Evolutionary conservation across 176 grass and related monocot genomes (phyloP).

Genomic region (Juncus effusus): DNA sequence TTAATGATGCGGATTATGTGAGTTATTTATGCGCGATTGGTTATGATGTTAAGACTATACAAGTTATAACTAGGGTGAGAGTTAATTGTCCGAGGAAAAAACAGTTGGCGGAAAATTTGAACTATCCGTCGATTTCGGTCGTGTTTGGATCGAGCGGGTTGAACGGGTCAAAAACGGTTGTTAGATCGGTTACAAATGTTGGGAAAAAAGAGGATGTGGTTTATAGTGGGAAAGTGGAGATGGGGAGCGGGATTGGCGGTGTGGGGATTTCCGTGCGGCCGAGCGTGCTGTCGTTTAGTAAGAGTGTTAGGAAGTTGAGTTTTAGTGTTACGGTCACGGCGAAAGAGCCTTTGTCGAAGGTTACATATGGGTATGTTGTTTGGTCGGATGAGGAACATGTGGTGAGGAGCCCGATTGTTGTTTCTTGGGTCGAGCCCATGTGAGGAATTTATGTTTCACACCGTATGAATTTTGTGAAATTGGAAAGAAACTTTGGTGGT

Average conservation of each 20-base stretch:
- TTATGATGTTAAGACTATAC: slow-evolving; percentile 64
- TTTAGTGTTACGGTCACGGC: slow-evolving; percentile 54
- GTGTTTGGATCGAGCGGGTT: slow-evolving; percentile 38
- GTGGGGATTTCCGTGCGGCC: slow-evolving; percentile 53
- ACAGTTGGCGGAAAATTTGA: slow-evolving; percentile 57
- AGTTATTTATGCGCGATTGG: slow-evolving; percentile 88
- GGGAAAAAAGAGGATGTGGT: slow-evolving; percentile 39
- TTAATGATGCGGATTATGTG: slow-evolving; percentile 61
- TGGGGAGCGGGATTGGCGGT: slow-evolving; percentile 28
- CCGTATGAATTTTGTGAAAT: slow-evolving; percentile 8
- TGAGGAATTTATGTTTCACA: slow-evolving; percentile 25
- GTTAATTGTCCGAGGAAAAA: slow-evolving; percentile 47
- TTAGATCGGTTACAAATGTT: slow-evolving; percentile 62
- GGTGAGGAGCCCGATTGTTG: slow-evolving; percentile 77
- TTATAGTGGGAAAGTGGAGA: slow-evolving; percentile 63
- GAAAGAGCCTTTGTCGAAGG: neutral
- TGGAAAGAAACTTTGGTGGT: neutral
- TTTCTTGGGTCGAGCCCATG: slow-evolving; percentile 69
- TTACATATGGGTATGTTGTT: slow-evolving; percentile 54
- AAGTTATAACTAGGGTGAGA: slow-evolving; percentile 80
- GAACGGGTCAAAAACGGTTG: slow-evolving; percentile 53
- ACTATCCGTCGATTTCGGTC: slow-evolving; percentile 95
- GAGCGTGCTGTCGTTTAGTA: slow-evolving; percentile 56
- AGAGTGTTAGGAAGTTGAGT: slow-evolving; percentile 37
- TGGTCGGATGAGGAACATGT: slow-evolving; percentile 78